Conservation (phyloP, 768 basidiomycete species). For the Termitomyces sp. region DNA sequence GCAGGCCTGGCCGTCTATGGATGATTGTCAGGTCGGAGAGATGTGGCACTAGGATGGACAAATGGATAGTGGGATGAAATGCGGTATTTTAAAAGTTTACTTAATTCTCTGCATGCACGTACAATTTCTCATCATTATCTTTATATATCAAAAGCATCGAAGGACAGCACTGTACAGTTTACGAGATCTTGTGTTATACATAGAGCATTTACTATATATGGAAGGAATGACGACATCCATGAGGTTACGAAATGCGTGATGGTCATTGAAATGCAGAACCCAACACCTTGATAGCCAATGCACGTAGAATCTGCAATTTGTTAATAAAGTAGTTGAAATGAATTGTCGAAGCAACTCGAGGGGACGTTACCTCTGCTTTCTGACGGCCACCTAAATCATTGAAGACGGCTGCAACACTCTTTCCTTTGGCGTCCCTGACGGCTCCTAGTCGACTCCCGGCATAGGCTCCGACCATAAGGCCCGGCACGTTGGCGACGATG, state of each 20-base stretch:
- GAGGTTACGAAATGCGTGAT: too few relatives aligned
- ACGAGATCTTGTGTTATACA: not conserved
- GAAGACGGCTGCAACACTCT: conserved; percentile 89
- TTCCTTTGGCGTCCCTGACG: conserved; percentile 90
- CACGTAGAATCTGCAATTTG: conserved; percentile 61
- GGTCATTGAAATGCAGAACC: conserved; percentile 46
- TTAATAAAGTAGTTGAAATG: not conserved
- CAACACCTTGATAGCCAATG: conserved; percentile 76
- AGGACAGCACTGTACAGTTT: not conserved
- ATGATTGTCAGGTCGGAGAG: conserved; percentile 48
- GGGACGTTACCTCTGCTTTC: conserved; percentile 73
- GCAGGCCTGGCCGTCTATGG: conserved; percentile 24
- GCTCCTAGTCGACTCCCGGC: conserved; percentile 91
- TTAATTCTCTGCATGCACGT: not conserved
- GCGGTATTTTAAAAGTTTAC: not conserved
- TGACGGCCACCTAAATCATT: conserved; percentile 64
- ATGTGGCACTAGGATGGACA: conserved; percentile 34
- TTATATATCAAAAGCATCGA: not conserved
- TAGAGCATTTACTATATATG: not conserved
- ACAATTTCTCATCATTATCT: conserved; percentile 5
- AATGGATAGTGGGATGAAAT: not conserved
- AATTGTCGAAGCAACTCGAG: not conserved
- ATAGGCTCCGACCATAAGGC: conserved; percentile 78
- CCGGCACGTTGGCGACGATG: conserved; percentile 76
- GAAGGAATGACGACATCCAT: too few relatives aligned